A percentile compares a stretch with the other conserved stretches of the same genome.
These are phyloP conservation scores for Pulveroboletus frians DNA, from an alignment of 768 basidiomycete genomes.

Conservation along the genomic window DNA sequence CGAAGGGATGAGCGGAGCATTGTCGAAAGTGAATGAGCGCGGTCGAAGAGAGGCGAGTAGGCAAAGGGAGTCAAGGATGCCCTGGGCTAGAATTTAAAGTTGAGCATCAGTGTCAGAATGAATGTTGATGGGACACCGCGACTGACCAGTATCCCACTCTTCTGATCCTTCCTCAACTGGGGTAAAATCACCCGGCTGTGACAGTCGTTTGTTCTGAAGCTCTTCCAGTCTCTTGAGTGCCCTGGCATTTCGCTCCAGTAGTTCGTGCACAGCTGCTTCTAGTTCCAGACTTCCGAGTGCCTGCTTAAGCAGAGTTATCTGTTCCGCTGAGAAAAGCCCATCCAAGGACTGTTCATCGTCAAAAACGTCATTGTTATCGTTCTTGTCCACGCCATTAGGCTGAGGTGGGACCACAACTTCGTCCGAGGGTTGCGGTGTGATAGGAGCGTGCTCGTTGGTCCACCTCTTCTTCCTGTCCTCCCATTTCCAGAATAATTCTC, in stretches of 20 bases:
- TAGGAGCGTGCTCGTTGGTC: constrained; percentile 17
- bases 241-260: constrained; percentile 59
- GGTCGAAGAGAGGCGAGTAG: constrained; percentile 70
- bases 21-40: constrained; percentile 40
- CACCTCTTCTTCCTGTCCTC: constrained; percentile 38
- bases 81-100: constrained; percentile 49
- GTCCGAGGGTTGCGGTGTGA: constrained; percentile 1
- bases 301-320: constrained; percentile 53
- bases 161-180: constrained; percentile 65
- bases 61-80: constrained; percentile 65
- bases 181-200: constrained; percentile 39
- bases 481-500: constrained; percentile 51
- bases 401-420: not conserved
- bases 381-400: constrained; percentile 12
- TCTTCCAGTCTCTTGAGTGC: constrained; percentile 62
- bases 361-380: constrained; percentile 4
- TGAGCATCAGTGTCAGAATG: constrained; percentile 6
- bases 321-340: constrained; percentile 51
- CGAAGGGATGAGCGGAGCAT: constrained; percentile 55
- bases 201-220: constrained; percentile 56
- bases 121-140: constrained; percentile 1
- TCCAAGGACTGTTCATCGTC: constrained; percentile 43
- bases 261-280: constrained; percentile 62
- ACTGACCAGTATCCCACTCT: constrained; percentile 78
- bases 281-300: constrained; percentile 58